Base-by-base conservation (phyloP, 495 filamentous ascomycete genomes). In the Tuber calosporum region DNA sequence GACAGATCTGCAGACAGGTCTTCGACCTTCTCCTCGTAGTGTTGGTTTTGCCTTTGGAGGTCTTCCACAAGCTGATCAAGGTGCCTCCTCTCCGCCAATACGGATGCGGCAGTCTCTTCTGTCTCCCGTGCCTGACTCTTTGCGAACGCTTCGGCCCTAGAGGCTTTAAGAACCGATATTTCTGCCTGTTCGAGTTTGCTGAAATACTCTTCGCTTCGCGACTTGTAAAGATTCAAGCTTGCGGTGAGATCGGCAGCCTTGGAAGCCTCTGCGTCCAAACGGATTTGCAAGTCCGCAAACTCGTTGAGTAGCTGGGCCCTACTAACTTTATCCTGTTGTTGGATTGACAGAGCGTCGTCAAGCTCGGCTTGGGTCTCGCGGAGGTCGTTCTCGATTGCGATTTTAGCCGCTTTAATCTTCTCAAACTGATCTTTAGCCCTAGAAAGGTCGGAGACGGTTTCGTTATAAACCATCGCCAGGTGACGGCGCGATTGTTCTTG, bases 101-200 rank as follows among this genome's bases (percentile, higher is more conserved):
- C 92, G 66, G 90, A 89, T 4, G 93, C 93, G 74, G 90, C 97
- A 17, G 89, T 92, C 66, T 98, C 94, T 75, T 98, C 96, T 0
- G 93, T 92, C 82, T 99, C 95, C 73, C 87, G 88, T 19, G 91
- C 89, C 77, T 97, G 94, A 30, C 91, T 84, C 82, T 93, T 96
- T 66, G 95, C 94, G 81, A 97, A 97, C 80, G 96, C 92, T 83
- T 98, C 95, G 0, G 96, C 94, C 11, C 94, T 87, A 69, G 87
- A 89, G 66, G 95, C 94, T 83, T 97, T 97, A 73, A 99, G 87
- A 34, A 98, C 93, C 13, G 93, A 89, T 75, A 98, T 94, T 81
- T 99, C 95, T 22, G 95, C 95, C 81, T 97, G 94, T 81, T 99
- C 95, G 26, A 99, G 90, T 83, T 97, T 97, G 85, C 88, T 92